Evolutionary conservation across 2,329 filamentous ascomycete species (phyloP).

Genomic region (Aspergillus luchuensis): DNA sequence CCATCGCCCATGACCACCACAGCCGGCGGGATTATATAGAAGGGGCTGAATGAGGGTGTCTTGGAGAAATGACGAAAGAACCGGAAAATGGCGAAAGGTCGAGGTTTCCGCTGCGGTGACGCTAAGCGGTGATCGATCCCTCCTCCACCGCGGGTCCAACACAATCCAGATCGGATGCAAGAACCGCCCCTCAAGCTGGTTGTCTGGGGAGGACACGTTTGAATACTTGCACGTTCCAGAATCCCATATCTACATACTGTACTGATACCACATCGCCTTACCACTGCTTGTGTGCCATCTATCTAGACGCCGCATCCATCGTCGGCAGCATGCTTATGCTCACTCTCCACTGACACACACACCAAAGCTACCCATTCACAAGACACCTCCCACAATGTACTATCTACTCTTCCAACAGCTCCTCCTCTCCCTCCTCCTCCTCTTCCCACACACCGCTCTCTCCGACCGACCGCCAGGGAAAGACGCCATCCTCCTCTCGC

Average conservation of each 20-base stretch:
- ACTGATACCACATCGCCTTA: not conserved
- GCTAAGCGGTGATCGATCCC: slow-evolving; percentile 1
- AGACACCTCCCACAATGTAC: slow-evolving; percentile 23
- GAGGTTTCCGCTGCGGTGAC: slow-evolving; percentile 4
- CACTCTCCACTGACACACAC: not conserved
- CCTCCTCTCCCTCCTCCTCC: slow-evolving; percentile 27
- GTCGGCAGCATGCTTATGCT: not conserved
- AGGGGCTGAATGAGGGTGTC: not conserved
- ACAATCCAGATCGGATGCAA: too few relatives aligned
- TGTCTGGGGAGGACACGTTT: not conserved
- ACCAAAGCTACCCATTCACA: not conserved
- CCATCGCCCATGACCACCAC: slow-evolving; percentile 28
- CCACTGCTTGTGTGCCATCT: not conserved
- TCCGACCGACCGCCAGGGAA: slow-evolving; percentile 35
- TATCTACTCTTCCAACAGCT: slow-evolving; percentile 15
- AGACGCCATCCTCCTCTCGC: slow-evolving; percentile 62
- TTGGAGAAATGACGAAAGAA: not conserved
- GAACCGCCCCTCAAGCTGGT: not conserved
- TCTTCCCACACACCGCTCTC: slow-evolving; percentile 16
- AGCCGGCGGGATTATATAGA: not conserved
- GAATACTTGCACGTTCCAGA: not conserved
- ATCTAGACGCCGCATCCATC: not conserved
- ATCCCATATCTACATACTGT: not conserved
- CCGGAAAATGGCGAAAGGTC: not conserved
- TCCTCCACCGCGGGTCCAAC: too few relatives aligned